These are phyloP conservation scores for Circinella minor DNA, from an alignment of 371 early-diverging fungal genomes.

Conservation along the genomic window DNA sequence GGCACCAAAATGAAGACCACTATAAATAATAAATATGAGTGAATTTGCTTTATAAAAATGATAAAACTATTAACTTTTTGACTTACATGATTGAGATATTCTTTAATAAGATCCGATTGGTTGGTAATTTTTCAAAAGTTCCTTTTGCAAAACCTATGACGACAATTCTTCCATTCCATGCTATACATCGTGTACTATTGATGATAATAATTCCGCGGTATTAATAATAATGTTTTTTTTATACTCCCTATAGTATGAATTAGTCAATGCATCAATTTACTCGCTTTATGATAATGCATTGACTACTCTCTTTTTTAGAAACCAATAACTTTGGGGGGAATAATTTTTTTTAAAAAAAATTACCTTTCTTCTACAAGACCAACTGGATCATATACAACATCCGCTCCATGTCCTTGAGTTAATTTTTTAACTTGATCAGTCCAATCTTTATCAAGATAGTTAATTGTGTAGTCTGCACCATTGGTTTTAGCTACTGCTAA, in stretches of 20 bases:
- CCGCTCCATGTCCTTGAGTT: constrained; percentile 72
- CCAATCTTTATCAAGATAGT: constrained; percentile 85
- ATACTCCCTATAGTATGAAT: no score
- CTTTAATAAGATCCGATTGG: constrained; percentile 84
- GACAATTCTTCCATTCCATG: constrained; percentile 85
- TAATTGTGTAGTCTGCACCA: constrained; percentile 82
- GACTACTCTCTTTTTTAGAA: no score
- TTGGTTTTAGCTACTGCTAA: constrained; percentile 65
- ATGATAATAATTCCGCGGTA: not conserved
- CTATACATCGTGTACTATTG: constrained; percentile 70
- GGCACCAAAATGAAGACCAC: constrained; percentile 70
- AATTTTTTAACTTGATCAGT: constrained; percentile 68
- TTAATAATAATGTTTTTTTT: no score
- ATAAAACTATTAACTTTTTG: not conserved
- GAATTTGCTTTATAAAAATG: not conserved
- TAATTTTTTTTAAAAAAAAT: no score
- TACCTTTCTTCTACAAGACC: constrained; percentile 37
- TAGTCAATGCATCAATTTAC: no score
- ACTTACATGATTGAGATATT: constrained; percentile 68
- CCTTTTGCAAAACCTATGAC: constrained; percentile 91
- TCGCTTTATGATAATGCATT: no score
- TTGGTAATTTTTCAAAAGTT: constrained; percentile 78
- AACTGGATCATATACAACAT: constrained; percentile 83
- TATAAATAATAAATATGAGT: not conserved
- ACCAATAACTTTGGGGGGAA: no score